These are phyloP conservation scores for Lodderomyces orthopsilosis DNA, from an alignment of 1,139 yeast genomes.

Conservation along the genomic window DNA sequence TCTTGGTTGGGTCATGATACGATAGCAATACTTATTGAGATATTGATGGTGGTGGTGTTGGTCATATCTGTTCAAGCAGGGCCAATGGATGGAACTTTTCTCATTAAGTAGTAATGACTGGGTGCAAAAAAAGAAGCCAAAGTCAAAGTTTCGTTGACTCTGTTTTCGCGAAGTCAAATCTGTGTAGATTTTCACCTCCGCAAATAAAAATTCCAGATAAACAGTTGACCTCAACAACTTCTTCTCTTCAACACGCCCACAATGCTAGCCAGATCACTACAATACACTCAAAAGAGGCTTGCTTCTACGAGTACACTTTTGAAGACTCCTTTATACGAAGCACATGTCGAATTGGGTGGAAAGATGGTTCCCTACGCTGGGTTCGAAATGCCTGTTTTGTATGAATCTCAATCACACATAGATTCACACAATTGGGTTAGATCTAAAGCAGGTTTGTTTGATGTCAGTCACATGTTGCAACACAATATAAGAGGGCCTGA, in stretches of 20 bases:
- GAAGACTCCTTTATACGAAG: conserved; percentile 79
- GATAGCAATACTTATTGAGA: conserved; percentile 13
- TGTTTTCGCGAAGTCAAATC: not conserved
- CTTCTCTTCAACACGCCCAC: conserved; percentile 14
- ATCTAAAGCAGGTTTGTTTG: conserved; percentile 82
- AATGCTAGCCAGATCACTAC: conserved; percentile 12
- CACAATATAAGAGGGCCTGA: conserved; percentile 71
- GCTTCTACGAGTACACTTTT: conserved; percentile 26
- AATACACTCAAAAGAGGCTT: conserved; percentile 18
- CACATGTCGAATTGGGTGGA: conserved; percentile 77
- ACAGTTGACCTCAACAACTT: not conserved
- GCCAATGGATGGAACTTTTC: not conserved
- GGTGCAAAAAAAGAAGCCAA: not conserved
- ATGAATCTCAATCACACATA: conserved; percentile 77
- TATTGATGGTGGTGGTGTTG: conserved; percentile 2
- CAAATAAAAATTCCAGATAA: not conserved
- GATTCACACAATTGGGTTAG: conserved; percentile 97
- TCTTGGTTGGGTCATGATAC: conserved; percentile 14
- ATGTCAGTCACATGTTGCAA: conserved; percentile 96
- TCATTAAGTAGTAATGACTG: not conserved
- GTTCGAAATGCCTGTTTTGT: conserved; percentile 88
- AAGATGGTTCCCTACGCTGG: conserved; percentile 97
- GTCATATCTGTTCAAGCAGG: not conserved
- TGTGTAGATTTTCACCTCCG: not conserved
- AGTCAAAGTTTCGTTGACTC: not conserved